Evolutionary conservation across 2,329 filamentous ascomycete genomes (phyloP).

Genomic region (Phoma herbarum): DNA sequence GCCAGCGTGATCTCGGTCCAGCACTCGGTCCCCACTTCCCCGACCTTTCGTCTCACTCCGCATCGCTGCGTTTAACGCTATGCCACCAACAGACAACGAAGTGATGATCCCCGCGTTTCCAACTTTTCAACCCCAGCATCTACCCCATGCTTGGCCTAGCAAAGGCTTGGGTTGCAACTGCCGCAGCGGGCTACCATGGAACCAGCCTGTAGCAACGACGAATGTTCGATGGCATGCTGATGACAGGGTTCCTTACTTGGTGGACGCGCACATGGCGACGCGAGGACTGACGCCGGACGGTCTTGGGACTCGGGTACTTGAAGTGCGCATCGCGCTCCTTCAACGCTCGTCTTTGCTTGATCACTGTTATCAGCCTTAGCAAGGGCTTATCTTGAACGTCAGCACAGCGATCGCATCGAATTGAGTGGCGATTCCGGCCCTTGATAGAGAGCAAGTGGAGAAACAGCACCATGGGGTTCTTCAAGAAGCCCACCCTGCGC

Average conservation of each 20-base stretch:
- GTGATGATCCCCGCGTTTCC: conserved; percentile 27
- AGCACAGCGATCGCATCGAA: neutral
- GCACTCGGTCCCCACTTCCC: conserved; percentile 28
- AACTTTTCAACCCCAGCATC: conserved; percentile 35
- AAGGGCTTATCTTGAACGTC: neutral
- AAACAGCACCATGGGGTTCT: conserved; percentile 39
- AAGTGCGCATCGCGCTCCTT: conserved; percentile 4
- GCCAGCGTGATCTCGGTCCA: conserved; percentile 6
- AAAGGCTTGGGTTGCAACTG: conserved; percentile 31
- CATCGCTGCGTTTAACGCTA: conserved; percentile 1
- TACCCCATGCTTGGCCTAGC: conserved; percentile 26
- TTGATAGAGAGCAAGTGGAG: neutral
- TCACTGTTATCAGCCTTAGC: neutral
- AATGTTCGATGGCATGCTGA: neutral
- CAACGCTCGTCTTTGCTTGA: neutral
- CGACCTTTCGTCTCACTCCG: conserved; percentile 2
- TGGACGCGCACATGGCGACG: conserved; percentile 21
- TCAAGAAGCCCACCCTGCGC: conserved; percentile 42
- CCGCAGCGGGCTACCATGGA: conserved; percentile 1
- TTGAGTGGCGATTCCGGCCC: neutral
- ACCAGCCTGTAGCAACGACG: conserved; percentile 20
- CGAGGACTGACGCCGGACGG: conserved; percentile 7
- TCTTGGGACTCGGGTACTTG: conserved; percentile 24
- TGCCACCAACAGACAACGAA: conserved; percentile 19
- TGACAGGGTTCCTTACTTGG: conserved; percentile 16